A percentile compares a stretch with the other conserved stretches of the same genome.
These are phyloP conservation scores for Solanum peruvianum DNA, from an alignment of 257 asterid genomes.

Conservation along the genomic window DNA sequence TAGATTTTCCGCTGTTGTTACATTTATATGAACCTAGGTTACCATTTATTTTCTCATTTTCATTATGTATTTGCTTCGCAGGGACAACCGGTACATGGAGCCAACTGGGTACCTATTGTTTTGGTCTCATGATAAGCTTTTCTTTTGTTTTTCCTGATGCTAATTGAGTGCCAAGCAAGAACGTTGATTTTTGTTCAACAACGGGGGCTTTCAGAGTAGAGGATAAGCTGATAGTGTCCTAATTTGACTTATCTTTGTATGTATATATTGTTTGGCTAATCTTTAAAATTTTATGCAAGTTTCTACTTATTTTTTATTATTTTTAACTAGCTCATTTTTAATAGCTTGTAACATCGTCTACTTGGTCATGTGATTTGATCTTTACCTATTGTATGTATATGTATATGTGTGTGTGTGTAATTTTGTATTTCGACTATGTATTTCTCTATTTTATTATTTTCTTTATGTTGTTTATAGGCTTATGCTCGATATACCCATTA, in stretches of 20 bases:
- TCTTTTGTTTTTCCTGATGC: neutral
- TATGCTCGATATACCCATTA: too few relatives aligned
- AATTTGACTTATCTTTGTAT: neutral
- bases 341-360: neutral
- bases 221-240: neutral
- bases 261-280: neutral
- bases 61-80: neutral
- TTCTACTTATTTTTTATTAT: neutral
- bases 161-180: too few relatives aligned
- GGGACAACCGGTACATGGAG: neutral
- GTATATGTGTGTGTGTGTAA: neutral
- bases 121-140: neutral
- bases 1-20: rapidly evolving
- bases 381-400: too few relatives aligned
- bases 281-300: too few relatives aligned
- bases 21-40: neutral
- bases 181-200: neutral
- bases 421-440: neutral
- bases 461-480: neutral
- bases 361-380: neutral
- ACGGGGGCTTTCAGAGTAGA: neutral
- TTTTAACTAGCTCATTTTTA: neutral
- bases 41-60: neutral
- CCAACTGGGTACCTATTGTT: neutral
- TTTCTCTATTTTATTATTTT: neutral